Base-by-base conservation (phyloP, 768 basidiomycete species). In the Saitozyma podzolica region DNA sequence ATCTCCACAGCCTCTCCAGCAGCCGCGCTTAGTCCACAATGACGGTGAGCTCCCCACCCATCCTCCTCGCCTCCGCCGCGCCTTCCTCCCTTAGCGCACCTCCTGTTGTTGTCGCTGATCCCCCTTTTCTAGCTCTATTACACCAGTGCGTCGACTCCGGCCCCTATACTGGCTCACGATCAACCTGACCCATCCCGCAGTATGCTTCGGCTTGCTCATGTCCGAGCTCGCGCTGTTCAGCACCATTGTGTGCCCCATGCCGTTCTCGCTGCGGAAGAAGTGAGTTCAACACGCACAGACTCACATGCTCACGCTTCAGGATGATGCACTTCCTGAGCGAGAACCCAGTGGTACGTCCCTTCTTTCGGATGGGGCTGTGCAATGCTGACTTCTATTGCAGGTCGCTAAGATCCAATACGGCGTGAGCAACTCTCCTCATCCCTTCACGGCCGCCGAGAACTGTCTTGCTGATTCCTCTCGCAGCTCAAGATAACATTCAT, bases 401-500 rank as follows among this genome's bases (percentile, higher is more conserved):
- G 82, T 93, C 58, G 91, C 90, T 17, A 94, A 93, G 72, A 68
- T 95, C 61, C 90, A 92, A 8, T 96, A 96, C 76, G 92, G 83
- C 9, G 76, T 79, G 58, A 54, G 76, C 68, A 17, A n/a, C 52
- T 17, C 43, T 42, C 40, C 9, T 40, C 40, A 19, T 59, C 42
- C 43, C 47, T n/a, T 59, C 39, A 16, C 59, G 39, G 19, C 9
- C 16, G 7, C 8, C 45, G 45, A 37, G 29, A 39, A 37, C 0
- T 5, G 29, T 2, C 3, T 14, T 6, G 40, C 65, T 66, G 55
- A 64, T 55, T 17, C 13, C 17, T 42, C 7, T 8, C 39, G 16
- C 57, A 78, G 19, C 84, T 96, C 73, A 95, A 95, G 79, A 95
- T 96, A 63, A 88, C 91, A 9, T 96, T 95, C 83, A 93, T 96